These are phyloP conservation scores for Acanthamoeba sp. DNA, from an alignment of 208 protist genomes.

Conservation along the genomic window DNA sequence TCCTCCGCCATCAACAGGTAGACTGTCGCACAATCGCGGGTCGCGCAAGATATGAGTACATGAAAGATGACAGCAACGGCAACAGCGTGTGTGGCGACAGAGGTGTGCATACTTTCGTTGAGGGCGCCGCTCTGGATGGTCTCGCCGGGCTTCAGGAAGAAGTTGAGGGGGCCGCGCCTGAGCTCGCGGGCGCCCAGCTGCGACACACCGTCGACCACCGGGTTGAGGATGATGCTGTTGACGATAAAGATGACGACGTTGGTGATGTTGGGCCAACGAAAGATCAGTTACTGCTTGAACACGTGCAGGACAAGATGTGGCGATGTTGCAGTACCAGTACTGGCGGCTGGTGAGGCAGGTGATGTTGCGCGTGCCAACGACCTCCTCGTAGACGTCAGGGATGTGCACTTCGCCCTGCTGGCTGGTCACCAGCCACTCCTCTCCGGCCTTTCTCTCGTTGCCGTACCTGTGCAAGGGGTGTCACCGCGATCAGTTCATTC, in stretches of 20 bases:
- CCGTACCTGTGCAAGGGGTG: conserved; percentile 83
- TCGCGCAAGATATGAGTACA: no score
- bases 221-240: conserved; percentile 81
- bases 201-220: conserved; percentile 79
- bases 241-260: not conserved
- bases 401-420: conserved; percentile 88
- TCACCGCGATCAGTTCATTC: not conserved
- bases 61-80: no score
- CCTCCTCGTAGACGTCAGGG: conserved; percentile 91
- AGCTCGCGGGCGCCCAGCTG: conserved; percentile 88
- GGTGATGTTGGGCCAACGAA: no score
- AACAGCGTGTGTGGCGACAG: no score
- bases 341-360: conserved; percentile 84
- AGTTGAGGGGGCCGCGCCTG: conserved; percentile 88
- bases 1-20: conserved; percentile 92
- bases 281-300: no score
- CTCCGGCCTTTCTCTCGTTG: conserved; percentile 90
- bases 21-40: conserved; percentile 59
- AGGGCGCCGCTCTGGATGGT: conserved; percentile 86
- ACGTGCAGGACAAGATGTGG: no score
- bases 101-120: conserved; percentile 72
- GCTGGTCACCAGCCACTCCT: conserved; percentile 93
- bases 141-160: conserved; percentile 93
- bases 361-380: conserved; percentile 81
- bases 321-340: no score